Conservation (phyloP, 345 rosid genomes). For the Populus deltoides region DNA sequence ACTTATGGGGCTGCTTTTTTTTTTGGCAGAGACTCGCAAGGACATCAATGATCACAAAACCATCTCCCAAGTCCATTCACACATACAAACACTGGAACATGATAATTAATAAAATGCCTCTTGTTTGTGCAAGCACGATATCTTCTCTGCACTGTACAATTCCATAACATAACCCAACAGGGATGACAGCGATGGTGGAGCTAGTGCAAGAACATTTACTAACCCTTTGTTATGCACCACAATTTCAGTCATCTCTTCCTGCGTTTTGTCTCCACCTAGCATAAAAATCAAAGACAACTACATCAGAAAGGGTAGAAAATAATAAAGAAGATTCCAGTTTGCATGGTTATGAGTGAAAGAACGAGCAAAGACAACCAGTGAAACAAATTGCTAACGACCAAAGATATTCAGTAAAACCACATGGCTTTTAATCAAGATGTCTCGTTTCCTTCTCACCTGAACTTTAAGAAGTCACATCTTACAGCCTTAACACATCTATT, state of each 20-base stretch:
- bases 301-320: background rate
- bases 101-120: slow-evolving; percentile 13
- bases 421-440: background rate
- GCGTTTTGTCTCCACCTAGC: slow-evolving; percentile 69
- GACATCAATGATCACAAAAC: slow-evolving; percentile 7
- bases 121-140: slow-evolving; percentile 31
- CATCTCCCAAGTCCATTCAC: slow-evolving; percentile 21
- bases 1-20: background rate
- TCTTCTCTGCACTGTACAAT: slow-evolving; percentile 45
- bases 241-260: slow-evolving; percentile 50
- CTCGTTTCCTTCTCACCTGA: background rate
- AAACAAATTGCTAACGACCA: background rate
- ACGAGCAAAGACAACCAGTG: background rate
- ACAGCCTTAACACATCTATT: background rate
- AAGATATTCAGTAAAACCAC: background rate
- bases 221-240: slow-evolving; percentile 16
- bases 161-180: slow-evolving; percentile 4
- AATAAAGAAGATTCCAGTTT: background rate
- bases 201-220: slow-evolving; percentile 29
- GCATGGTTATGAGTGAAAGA: background rate
- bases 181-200: slow-evolving; percentile 13
- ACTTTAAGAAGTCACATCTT: background rate
- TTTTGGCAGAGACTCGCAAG: slow-evolving; percentile 4
- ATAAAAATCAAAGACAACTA: background rate
- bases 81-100: slow-evolving; percentile 12